Evolutionary conservation across 202 grass and related monocot species (phyloP), one percentile per base, ranked within the genome.

Genomic region (Cymbopogon flexuosus): DNA sequence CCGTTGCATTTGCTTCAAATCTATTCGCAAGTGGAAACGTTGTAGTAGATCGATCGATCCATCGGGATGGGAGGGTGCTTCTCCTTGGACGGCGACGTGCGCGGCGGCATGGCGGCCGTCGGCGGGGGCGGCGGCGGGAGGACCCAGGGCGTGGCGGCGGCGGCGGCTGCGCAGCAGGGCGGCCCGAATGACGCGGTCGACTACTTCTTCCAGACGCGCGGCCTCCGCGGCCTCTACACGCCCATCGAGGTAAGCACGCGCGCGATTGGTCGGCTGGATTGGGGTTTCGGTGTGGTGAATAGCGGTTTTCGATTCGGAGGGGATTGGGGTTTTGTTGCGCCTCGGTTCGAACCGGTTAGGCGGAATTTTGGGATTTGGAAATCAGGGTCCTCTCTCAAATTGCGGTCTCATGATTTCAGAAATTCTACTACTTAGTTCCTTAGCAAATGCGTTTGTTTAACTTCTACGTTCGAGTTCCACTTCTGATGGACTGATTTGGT

Each of bases 41-140:
- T 58, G n/a, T 19, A 22, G 54, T 1, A 7, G 30, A 6, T 27
- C 10, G 70, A 24, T 57, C 39, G 37, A 40, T 37, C 10, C 10
- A 21, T 57, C 52, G 27, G 66, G 42, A 94, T 94, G 92, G 92
- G 92, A 0, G 65, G 35, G 3, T 94, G 92, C 74, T 82, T 79
- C 64, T 94, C 92, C 23, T 85, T 88, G 18, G 90, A 75, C 57
- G 93, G 90, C 23, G 94, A 97, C 59, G 75, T 83, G 27, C 87
- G 83, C 27, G 94, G 94, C 64, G 94, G 94, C 12, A 90, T 84
- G 89, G 82, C 87, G 81, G 91, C 73, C 10, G 91, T 94, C 21
- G 91, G 89, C 33, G 81, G 13, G 2, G 87, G 79, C 41, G 65
- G 35, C 10, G 84, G 49, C 1, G 72, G 3, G 8, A 46, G 60